These are phyloP conservation scores for Phytophthora parvispora DNA, from an alignment of 352 stramenopile species.

Conservation along the genomic window DNA sequence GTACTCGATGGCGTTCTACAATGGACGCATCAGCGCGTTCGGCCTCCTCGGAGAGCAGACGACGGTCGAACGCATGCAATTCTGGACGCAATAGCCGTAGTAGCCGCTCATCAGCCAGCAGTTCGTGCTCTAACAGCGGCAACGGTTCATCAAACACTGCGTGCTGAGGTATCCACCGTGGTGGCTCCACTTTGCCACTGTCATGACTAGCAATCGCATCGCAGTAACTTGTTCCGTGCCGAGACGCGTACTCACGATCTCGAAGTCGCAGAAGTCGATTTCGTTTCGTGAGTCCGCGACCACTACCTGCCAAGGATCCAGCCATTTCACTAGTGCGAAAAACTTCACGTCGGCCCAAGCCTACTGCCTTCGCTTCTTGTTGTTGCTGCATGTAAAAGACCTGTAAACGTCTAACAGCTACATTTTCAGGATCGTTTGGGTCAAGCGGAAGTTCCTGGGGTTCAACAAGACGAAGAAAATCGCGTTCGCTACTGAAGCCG, in stretches of 20 bases:
- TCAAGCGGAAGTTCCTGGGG: constrained; percentile 56
- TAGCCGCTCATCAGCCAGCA: constrained; percentile 65
- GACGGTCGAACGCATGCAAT: constrained; percentile 64
- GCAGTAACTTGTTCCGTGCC: constrained; percentile 56
- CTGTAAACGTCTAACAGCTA: constrained; percentile 53
- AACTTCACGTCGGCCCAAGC: constrained; percentile 27
- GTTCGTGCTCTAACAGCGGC: constrained; percentile 69
- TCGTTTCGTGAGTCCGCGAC: constrained; percentile 62
- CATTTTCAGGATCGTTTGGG: constrained; percentile 82
- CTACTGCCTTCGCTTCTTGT: constrained; percentile 41
- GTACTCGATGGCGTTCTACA: constrained; percentile 56
- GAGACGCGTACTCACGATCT: constrained; percentile 57
- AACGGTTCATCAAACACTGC: constrained; percentile 74
- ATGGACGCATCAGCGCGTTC: constrained; percentile 46
- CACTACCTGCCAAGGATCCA: constrained; percentile 21
- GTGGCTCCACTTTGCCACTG: constrained; percentile 28
- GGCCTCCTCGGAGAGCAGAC: constrained; percentile 53
- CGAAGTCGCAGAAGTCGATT: constrained; percentile 69
- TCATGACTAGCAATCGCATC: constrained; percentile 28
- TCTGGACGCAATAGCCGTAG: constrained; percentile 74
- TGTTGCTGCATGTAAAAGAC: constrained; percentile 45
- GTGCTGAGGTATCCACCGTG: constrained; percentile 33
- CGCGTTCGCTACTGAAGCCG: constrained; percentile 63
- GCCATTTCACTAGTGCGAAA: constrained; percentile 32
- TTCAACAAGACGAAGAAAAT: constrained; percentile 68